A percentile compares a stretch with the other conserved stretches of the same genome.
phyloP scores from a whole-genome alignment of 1,284 basidiomycete species.

The Golubevia pallescens region DNA sequence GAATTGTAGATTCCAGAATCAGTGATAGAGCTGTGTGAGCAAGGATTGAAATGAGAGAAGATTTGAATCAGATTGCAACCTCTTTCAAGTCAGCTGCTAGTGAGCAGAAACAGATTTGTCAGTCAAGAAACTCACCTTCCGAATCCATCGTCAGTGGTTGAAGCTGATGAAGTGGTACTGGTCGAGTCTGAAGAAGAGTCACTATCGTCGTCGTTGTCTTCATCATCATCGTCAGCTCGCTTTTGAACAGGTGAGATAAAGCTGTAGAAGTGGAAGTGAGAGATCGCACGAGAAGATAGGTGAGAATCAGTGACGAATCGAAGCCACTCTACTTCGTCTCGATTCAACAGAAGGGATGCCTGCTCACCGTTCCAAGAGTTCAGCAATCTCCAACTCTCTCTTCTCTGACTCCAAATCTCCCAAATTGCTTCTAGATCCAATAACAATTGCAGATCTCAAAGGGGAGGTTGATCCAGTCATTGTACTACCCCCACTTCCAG shows the following conservation, averaged over 20 bases:
- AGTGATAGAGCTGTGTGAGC: too few relatives aligned
- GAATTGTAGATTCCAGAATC: too few relatives aligned
- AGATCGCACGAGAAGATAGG: too few relatives aligned
- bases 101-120: too few relatives aligned
- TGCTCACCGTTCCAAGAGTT: background rate
- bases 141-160: background rate
- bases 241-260: background rate
- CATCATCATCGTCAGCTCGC: background rate
- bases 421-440: too few relatives aligned
- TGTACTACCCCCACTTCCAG: background rate
- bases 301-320: too few relatives aligned
- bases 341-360: too few relatives aligned
- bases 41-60: too few relatives aligned
- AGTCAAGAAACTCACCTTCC: background rate
- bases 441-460: background rate
- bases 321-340: too few relatives aligned
- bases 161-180: background rate
- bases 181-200: background rate
- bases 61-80: background rate
- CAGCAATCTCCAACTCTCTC: too few relatives aligned
- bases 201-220: background rate
- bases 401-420: too few relatives aligned
- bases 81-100: background rate
- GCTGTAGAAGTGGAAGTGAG: too few relatives aligned
- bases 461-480: background rate